Base-by-base conservation (phyloP, 2,329 filamentous ascomycete species). In the Venturia carpophila region DNA sequence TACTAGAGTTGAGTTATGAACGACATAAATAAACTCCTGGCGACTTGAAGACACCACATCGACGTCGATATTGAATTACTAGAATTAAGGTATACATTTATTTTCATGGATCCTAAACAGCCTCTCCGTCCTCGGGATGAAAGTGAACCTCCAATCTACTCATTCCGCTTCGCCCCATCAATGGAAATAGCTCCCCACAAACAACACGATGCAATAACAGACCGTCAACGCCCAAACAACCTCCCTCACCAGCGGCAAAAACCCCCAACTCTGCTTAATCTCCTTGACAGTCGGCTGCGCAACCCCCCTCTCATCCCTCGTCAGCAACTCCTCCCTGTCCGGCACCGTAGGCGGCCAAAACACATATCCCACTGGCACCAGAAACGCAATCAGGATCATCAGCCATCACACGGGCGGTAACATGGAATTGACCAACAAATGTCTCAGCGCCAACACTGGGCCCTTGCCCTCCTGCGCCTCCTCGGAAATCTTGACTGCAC, bases 361-460 rank as follows among this genome's bases (percentile, higher is more conserved):
- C 10, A 47, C 45, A 47, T 47, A 47, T 2, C 45, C 45, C 15
- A 47, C 45, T 10, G 45, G 45, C 45, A 47, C 45, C 45, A 47
- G n/a, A 47, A 47, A 47, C 13, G 45, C 45, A 47, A 47, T 47
- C 45, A 47, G 17, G n/a, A 47, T 47, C 45, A 47, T 47, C 45
- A 47, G n/a, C 45, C 45, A 47, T 15, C 45, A 47, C 15, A 47
- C 45, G n/a, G 45, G 45, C 45, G 45, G 45, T 15, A 47, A 17
- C 45, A 47, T 9, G 19, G 45, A 47, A 9, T 47, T 47, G 6
- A 47, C 45, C 45, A 47, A 47, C 45, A 47, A 9, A 47, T 47
- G 45, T 10, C 45, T 47, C 45, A 47, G 9, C 13, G 45, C 45
- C 45, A 47, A 47, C 13, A 47, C 45, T 15, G 45, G 19, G 15